Conservation (phyloP, 2,329 filamentous ascomycete genomes). For the Cladophialophora chaetospira region DNA sequence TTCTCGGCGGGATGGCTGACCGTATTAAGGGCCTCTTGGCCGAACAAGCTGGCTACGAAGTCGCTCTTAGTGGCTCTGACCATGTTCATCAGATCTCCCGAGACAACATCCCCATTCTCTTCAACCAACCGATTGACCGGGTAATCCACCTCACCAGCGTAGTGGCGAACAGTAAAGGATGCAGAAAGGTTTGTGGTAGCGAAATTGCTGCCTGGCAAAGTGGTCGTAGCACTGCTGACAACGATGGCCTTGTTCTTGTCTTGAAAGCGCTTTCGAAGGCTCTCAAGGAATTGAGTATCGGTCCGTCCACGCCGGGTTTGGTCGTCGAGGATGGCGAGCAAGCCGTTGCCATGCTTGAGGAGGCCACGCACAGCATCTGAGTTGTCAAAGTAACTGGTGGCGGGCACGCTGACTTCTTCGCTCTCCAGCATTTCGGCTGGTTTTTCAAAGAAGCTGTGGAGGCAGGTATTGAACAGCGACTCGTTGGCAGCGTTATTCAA, state of each 20-base stretch:
- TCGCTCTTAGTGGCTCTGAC: constrained; percentile 84
- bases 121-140: constrained; percentile 83
- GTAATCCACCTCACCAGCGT: constrained; percentile 95
- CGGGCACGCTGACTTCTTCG: constrained; percentile 85
- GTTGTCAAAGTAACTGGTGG: constrained; percentile 98
- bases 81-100: constrained; percentile 91
- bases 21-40: constrained; percentile 91
- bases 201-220: constrained; percentile 86
- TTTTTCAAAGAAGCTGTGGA: constrained; percentile 94
- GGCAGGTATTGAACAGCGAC: constrained; percentile 85
- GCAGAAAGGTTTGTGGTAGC: constrained; percentile 77
- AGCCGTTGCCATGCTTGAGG: constrained; percentile 86
- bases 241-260: constrained; percentile 89
- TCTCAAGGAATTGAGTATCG: constrained; percentile 88
- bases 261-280: constrained; percentile 87
- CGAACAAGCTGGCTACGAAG: constrained; percentile 87
- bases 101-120: constrained; percentile 94
- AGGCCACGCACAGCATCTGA: constrained; percentile 90
- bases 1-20: constrained; percentile 91
- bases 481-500: constrained; percentile 94
- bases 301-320: constrained; percentile 87
- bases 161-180: constrained; percentile 89
- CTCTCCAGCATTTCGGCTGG: constrained; percentile 92
- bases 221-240: constrained; percentile 72
- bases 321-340: constrained; percentile 93